Base-by-base conservation (phyloP, 345 rosid genomes). In the Dimocarpus longan region DNA sequence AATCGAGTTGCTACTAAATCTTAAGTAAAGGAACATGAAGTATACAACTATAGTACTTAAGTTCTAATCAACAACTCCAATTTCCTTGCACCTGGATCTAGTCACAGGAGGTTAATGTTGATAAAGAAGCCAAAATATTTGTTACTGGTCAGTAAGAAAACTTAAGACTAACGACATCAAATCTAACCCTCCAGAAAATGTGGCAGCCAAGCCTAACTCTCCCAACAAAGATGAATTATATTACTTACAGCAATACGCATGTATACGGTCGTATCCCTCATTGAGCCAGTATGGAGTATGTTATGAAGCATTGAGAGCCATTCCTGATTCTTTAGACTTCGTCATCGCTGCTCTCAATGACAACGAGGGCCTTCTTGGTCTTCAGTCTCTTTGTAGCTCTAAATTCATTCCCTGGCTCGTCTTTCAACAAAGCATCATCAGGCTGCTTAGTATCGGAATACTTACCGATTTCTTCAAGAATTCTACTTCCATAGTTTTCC, bases 401-500 rank as follows among this genome's bases (percentile, higher is more conserved):
- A 42, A 7, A 79, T 60, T 59, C 80, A 70, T 67, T 65, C 42
- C 80, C 76, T 74, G 78, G 76, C 10, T 85, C 87, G n/a, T 84
- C 90, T 54, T 86, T 82, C 24, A 22, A 66, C 15, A 15, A 15
- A 37, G 56, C 69, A 69, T 28, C 50, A 24, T 78, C 84, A 65
- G 79, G 79, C 70, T 74, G 77, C 64, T 79, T 86, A 3, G 87
- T 57, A 48, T 8, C 42, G 4, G 48, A 78, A 48, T 82, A 83
- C 62, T 82, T 89, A 70, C 64, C 76, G 32, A 92, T 88, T 83
- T 85, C 91, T 86, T 90, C 91, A 8, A 95, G 92, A 85, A 93
- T 90, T 86, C 82, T 88, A 74, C 76, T 88, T 44, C 98, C 99
- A 10, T 89, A 95, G 78, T 87, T 95, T 15, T 84, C 90, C 18